Evolutionary conservation across 257 asterid species (phyloP).

Genomic region (Solanum paucissectum): DNA sequence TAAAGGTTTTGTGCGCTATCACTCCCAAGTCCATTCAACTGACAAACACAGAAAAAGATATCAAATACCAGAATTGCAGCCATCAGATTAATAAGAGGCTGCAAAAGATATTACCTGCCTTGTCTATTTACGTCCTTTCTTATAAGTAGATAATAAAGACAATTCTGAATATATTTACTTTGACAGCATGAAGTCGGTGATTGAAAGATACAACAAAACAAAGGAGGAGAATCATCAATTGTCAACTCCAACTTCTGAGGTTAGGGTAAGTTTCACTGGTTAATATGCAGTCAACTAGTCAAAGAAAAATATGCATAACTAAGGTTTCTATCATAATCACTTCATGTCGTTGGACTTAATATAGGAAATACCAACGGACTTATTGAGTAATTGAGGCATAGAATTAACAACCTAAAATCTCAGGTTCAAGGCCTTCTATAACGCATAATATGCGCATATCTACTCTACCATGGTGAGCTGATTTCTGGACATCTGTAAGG

Average conservation of each 20-base stretch:
- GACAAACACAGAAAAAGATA: not conserved
- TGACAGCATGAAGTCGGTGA: slow-evolving; percentile 59
- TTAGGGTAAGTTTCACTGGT: slow-evolving; percentile 36
- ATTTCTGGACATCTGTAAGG: not conserved
- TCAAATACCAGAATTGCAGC: not conserved
- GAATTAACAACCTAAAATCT: not conserved
- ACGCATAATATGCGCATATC: not conserved
- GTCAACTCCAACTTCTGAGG: slow-evolving; percentile 57
- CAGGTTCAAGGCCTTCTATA: not conserved
- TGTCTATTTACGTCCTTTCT: not conserved
- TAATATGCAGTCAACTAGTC: not conserved
- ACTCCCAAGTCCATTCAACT: not conserved
- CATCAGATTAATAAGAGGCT: not conserved
- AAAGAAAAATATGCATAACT: not conserved
- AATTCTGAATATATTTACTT: not conserved
- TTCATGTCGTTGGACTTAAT: not conserved
- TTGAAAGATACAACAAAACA: slow-evolving; percentile 46
- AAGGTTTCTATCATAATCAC: not conserved
- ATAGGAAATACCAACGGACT: not conserved
- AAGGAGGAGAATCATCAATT: slow-evolving; percentile 47
- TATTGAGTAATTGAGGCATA: not conserved
- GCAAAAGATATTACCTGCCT: not conserved
- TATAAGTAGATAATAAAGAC: not conserved
- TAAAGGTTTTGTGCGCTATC: not conserved
- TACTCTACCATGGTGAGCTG: not conserved